Base-by-base conservation (phyloP, 78 protist genomes). In the Dictyostelium capitatum region DNA sequence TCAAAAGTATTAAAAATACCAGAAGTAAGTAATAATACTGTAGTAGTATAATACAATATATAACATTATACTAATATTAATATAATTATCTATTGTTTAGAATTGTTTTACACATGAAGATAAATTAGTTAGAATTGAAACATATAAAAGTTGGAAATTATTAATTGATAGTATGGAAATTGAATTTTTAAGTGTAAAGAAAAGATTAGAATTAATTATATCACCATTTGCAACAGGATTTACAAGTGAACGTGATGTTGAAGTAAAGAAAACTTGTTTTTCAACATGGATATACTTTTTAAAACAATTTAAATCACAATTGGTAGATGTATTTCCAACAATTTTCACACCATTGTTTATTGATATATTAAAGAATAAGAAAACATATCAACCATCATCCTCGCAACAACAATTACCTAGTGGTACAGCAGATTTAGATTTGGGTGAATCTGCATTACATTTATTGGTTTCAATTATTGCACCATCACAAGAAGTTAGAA, bases 71-170 rank as follows among this genome's bases (percentile, higher is more conserved):
- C 62, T 53, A 53, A 53, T 57, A 41, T 19, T 65, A 14, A 64
- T 64, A 81, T 28, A 9, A 20, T 43, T 23, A 62, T 62, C 4
- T 37, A 17, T 23, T 54, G 43, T 17, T 23, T 25, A 85, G 92
- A 85, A 74, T 54, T 51, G 69, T 10, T 85, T 85, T 59, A 50
- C 51, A 75, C n/a, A 43, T 54, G 54, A 30, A n/a, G 78, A 77
- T 54, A 37, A 48, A 65, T 47, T 75, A 30, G 41, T 77, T 48
- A 74, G 70, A 64, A 32, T 25, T 23, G 46, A 64, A 47, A 64
- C 93, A 59, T 87, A 47, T 64, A 53, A 77, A 32, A 59, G 54
- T 28, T 87, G 93, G 93, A 87, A 70, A 77, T 87, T 47, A 20
- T 87, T 87, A 37, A 87, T 87, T 47, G 84, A 87, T 46, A 12